phyloP scores from a whole-genome alignment of 805 yeast genomes.

The Zygoascus biomembranicola region DNA sequence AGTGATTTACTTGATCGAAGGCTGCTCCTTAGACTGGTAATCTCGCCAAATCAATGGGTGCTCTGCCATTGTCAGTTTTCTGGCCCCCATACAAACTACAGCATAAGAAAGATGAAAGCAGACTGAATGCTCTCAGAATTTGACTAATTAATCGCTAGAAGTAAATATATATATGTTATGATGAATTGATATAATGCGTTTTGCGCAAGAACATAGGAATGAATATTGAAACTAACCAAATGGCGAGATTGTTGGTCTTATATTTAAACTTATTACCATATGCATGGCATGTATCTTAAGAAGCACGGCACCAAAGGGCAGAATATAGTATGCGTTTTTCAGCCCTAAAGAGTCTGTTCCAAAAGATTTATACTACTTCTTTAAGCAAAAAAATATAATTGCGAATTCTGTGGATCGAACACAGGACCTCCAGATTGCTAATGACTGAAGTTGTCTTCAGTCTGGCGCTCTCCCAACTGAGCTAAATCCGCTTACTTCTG shows the following conservation, averaged over 20 bases:
- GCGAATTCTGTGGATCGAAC: constrained; percentile 69
- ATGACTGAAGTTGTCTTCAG: constrained; percentile 33
- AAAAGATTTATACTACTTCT: too few species aligned
- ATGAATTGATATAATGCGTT: background rate
- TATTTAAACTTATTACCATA: too few species aligned
- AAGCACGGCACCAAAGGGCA: too few species aligned
- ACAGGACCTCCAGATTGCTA: constrained; percentile 71
- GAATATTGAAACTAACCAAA: too few species aligned
- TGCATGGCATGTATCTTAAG: too few species aligned
- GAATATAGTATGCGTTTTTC: too few species aligned
- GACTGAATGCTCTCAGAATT: background rate
- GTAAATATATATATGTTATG: background rate
- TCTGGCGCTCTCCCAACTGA: constrained; percentile 45
- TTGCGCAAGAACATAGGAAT: too few species aligned
- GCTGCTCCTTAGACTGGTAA: constrained; percentile 9
- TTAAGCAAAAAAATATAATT: constrained; percentile 8
- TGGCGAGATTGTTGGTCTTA: too few species aligned
- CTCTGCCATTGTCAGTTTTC: background rate
- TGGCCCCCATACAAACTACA: background rate
- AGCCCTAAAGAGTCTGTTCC: too few species aligned
- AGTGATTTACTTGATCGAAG: constrained; percentile 68
- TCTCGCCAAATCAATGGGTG: background rate
- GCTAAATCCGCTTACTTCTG: constrained; percentile 32
- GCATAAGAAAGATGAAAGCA: background rate
- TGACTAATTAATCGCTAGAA: background rate